These are phyloP conservation scores for Fusarium pseudocircinatum DNA, from an alignment of 2,329 filamentous ascomycete species.

Conservation along the genomic window DNA sequence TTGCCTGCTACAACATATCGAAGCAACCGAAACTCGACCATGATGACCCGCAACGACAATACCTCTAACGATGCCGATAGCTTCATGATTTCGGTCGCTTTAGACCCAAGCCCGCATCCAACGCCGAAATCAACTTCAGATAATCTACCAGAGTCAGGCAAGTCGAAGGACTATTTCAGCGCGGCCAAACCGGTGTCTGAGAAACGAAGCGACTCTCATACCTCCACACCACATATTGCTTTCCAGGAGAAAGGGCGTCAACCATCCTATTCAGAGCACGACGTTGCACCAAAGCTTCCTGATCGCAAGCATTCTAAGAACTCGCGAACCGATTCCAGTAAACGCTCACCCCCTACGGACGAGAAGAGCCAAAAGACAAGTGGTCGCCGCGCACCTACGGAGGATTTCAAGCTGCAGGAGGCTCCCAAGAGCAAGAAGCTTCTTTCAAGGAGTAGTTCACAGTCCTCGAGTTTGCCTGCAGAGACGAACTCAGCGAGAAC, in stretches of 20 bases:
- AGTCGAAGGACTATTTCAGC: conserved; percentile 68
- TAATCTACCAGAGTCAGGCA: conserved; percentile 54
- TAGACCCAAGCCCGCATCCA: conserved; percentile 73
- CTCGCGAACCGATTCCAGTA: conserved; percentile 54
- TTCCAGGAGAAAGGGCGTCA: conserved; percentile 84
- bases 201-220: conserved; percentile 59
- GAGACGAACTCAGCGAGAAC: conserved; percentile 49
- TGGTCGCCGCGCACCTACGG: conserved; percentile 52
- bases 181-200: conserved; percentile 55
- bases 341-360: conserved; percentile 48
- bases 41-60: conserved; percentile 62
- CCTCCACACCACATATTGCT: conserved; percentile 85
- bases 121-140: conserved; percentile 66
- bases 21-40: conserved; percentile 77
- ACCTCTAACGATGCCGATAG: conserved; percentile 68
- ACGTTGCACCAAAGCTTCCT: conserved; percentile 60
- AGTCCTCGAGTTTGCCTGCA: conserved; percentile 52
- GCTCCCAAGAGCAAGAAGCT: conserved; percentile 73
- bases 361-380: conserved; percentile 51
- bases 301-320: conserved; percentile 53
- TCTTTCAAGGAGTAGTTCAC: conserved; percentile 56
- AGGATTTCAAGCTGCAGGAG: conserved; percentile 83
- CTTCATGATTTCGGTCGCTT: conserved; percentile 79
- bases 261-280: conserved; percentile 63
- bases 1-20: conserved; percentile 81